phyloP scores from a whole-genome alignment of 2,329 filamentous ascomycete species.

The Endocalyx cinctus region DNA sequence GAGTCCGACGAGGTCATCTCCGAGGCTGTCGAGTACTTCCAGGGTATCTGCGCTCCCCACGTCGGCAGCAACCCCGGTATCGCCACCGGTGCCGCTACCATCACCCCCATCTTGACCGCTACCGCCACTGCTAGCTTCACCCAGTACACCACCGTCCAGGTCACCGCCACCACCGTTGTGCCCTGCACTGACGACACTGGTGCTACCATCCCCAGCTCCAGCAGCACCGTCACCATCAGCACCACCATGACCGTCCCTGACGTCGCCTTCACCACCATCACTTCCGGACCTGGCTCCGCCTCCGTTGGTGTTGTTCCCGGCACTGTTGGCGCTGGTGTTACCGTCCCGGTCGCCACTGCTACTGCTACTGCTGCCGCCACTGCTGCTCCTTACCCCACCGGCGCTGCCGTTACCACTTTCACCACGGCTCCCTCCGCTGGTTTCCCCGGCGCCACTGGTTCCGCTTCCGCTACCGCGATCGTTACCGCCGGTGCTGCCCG shows the following conservation, averaged over 20 bases:
- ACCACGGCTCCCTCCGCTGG: conserved; percentile 34
- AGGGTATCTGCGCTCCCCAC: conserved; percentile 81
- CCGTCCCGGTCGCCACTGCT: conserved; percentile 20
- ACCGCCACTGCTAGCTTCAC: conserved; percentile 34
- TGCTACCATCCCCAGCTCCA: conserved; percentile 44
- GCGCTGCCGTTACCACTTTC: conserved; percentile 29
- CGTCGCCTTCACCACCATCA: conserved; percentile 32
- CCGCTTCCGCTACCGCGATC: conserved; percentile 14
- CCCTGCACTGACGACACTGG: conserved; percentile 43
- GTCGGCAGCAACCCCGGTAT: conserved; percentile 78
- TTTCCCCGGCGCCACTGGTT: conserved; percentile 13
- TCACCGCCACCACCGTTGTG: conserved; percentile 47
- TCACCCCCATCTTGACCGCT: conserved; percentile 55
- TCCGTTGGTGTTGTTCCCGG: conserved; percentile 38
- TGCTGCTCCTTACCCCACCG: conserved; percentile 31
- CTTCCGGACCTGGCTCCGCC: conserved; percentile 28
- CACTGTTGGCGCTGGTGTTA: no score
- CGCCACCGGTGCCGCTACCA: conserved; percentile 65
- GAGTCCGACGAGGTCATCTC: conserved; percentile 61
- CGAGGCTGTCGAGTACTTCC: conserved; percentile 75
- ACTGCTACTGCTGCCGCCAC: conserved; percentile 27
- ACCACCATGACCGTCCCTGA: conserved; percentile 42
- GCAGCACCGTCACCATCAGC: conserved; percentile 40
- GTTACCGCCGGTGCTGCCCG: conserved; percentile 29
- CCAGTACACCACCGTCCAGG: conserved; percentile 47